Percentiles rank a stretch among this genome's conserved stretches.
Conservation (phyloP, 139 green algal genomes). For the Coelastrella sp. region DNA sequence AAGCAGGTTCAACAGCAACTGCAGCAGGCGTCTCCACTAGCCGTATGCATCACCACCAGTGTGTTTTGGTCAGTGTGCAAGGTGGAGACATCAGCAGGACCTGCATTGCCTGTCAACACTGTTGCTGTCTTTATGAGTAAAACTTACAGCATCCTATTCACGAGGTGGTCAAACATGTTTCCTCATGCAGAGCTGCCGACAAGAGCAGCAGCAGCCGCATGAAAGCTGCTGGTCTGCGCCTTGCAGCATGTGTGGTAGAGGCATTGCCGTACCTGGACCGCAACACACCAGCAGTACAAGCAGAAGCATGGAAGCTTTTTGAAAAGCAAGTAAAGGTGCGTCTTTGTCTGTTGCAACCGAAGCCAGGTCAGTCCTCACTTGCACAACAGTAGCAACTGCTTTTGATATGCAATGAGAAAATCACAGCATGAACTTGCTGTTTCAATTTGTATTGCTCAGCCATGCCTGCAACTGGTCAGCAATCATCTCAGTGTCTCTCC, state of each 20-base stretch:
- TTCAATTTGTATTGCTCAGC: too few species aligned
- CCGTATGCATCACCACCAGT: neutral
- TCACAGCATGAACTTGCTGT: too few species aligned
- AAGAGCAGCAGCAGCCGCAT: conserved; percentile 51
- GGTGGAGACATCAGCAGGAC: neutral
- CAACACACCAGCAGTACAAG: conserved; percentile 61
- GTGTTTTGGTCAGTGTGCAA: too few species aligned
- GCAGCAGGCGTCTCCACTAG: neutral
- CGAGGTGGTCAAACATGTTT: neutral
- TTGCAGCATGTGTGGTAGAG: conserved; percentile 72
- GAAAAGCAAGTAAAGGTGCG: conserved; percentile 57
- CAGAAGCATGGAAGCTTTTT: conserved; percentile 69
- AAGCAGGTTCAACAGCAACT: neutral
- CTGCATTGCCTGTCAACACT: neutral
- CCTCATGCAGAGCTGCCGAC: conserved; percentile 27
- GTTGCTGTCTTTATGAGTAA: neutral
- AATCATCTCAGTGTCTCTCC: neutral
- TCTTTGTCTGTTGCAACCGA: neutral
- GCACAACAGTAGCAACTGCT: too few species aligned
- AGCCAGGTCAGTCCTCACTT: too few species aligned
- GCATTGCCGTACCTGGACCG: conserved; percentile 70
- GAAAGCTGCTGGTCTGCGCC: conserved; percentile 59
- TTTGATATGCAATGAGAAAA: too few species aligned
- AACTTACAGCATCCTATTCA: neutral
- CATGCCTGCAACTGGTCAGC: too few species aligned